Percentiles rank a stretch among this genome's conserved stretches.
These are phyloP conservation scores for Carallia brachiata DNA, from an alignment of 345 rosid species.

Conservation along the genomic window DNA sequence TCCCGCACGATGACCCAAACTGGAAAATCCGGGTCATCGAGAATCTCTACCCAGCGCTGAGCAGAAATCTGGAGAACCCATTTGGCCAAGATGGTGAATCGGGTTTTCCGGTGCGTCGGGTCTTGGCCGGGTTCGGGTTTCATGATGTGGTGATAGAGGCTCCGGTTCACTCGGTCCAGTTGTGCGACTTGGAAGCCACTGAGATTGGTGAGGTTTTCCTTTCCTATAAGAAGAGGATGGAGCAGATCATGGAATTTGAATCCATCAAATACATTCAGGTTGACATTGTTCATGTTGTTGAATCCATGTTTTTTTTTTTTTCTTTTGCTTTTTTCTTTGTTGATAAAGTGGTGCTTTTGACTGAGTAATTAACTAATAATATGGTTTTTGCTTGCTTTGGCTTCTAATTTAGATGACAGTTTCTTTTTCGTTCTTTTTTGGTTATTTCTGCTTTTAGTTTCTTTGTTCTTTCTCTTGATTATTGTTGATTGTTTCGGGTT, in stretches of 20 bases:
- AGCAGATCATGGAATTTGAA: slow-evolving; percentile 48
- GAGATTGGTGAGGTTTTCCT: slow-evolving; percentile 65
- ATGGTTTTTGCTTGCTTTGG: not conserved
- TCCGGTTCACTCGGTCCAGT: slow-evolving; percentile 64
- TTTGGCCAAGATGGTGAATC: slow-evolving; percentile 9
- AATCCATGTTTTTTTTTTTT: not conserved
- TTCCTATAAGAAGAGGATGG: slow-evolving; percentile 66
- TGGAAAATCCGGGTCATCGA: slow-evolving; percentile 84
- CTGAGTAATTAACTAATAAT: too few species aligned
- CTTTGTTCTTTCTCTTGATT: too few species aligned
- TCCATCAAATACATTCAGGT: slow-evolving; percentile 76
- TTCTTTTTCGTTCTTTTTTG: too few species aligned
- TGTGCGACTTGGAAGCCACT: slow-evolving; percentile 48
- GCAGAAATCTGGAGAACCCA: slow-evolving; percentile 43
- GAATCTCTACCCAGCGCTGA: slow-evolving; percentile 81
- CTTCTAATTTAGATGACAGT: not conserved
- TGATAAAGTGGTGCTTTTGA: not conserved
- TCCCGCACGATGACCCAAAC: slow-evolving; percentile 35
- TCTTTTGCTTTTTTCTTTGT: not conserved
- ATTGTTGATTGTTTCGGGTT: too few species aligned
- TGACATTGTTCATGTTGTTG: not conserved
- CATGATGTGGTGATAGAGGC: slow-evolving; percentile 89
- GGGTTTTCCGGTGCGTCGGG: slow-evolving; percentile 21
- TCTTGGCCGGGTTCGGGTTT: slow-evolving; percentile 59
- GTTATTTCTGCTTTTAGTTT: too few species aligned